Base-by-base conservation (phyloP, 177 flowering plant species). In the Vitis hybrid region DNA sequence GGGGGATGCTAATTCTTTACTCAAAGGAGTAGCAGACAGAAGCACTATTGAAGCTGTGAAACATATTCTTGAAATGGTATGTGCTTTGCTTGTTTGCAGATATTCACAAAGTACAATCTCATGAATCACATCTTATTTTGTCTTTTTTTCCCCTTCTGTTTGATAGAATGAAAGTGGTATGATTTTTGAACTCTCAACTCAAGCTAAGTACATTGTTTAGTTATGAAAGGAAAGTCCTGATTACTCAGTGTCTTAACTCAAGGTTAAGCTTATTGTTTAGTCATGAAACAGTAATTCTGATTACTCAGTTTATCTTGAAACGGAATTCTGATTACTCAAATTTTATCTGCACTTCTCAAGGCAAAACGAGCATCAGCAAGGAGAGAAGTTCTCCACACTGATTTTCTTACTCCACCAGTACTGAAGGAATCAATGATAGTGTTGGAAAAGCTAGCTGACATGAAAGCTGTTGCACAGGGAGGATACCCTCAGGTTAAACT, bases 331-430 rank as follows among this genome's bases (percentile, higher is more conserved):
- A 65, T 56, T 58, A 59, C 47, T 58, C 38, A 18, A 22, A 38
- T n/a, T 33, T 28, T 61, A 15, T 63, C 63, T 59, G 10, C 57
- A 47, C 50, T 59, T 38, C 3, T 22, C 65, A 47, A 95, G 98
- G 98, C 93, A 66, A 85, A 81, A 69, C 79, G 89, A 20, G 97
- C 94, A 70, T 82, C 86, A 49, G 78, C 75, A 44, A 86, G 93
- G 80, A 82, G 89, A 80, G 94, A 87, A 78, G 80, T 89, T 75
- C 71, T 85, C 50, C 90, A 90, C 65, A 84, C 98, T 17, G 89
- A 93, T 82, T 95, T 95, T 85, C 90, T 93, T 44, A 89, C 95
- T 2, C 99, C 98, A 15, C 92, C 91, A 10, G 78, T 85, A 56
- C 59, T 86, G 69, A 88, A 88, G 81, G 96, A 89, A 76, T 88